Evolutionary conservation across 2,329 filamentous ascomycete genomes (phyloP).

Genomic region (Fusarium verrucosum): DNA sequence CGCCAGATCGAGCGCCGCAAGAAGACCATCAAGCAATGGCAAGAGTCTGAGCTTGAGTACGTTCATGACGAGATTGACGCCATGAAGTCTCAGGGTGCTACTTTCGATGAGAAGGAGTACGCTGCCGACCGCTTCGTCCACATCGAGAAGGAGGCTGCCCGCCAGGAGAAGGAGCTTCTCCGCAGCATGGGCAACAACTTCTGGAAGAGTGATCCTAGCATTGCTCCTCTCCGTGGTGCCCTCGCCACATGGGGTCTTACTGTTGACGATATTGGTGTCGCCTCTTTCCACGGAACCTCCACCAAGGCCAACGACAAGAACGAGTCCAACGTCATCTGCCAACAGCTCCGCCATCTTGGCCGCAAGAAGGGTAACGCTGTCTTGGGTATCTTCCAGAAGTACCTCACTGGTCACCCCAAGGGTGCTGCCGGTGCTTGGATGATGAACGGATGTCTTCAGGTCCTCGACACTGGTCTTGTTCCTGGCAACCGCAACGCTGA

Average conservation of each 20-base stretch:
- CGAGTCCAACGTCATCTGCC: conserved; percentile 95
- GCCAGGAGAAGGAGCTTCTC: conserved; percentile 93
- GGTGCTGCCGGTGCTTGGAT: conserved; percentile 99
- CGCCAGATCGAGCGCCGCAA: conserved; percentile 94
- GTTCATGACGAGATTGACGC: conserved; percentile 91
- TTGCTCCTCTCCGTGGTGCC: conserved; percentile 94
- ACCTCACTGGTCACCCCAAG: conserved; percentile 98
- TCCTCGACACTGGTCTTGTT: conserved; percentile 91
- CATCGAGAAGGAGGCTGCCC: conserved; percentile 83
- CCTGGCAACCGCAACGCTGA: conserved; percentile 98
- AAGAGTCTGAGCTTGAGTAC: conserved; percentile 92
- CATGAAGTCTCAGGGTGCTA: conserved; percentile 79
- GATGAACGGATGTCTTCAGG: conserved; percentile 98
- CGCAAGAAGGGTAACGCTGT: conserved; percentile 96
- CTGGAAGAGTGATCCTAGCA: conserved; percentile 95
- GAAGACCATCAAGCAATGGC: conserved; percentile 95
- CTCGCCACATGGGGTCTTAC: conserved; percentile 98
- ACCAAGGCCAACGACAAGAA: conserved; percentile 99
- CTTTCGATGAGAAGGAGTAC: conserved; percentile 87
- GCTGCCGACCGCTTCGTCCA: conserved; percentile 84
- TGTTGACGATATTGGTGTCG: conserved; percentile 92
- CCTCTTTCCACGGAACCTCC: conserved; percentile 98
- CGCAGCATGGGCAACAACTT: conserved; percentile 97
- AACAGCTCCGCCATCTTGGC: conserved; percentile 94
- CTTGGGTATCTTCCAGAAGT: conserved; percentile 98